Percentiles rank a stretch among this genome's conserved stretches.
Evolutionary conservation across 23 red algal species (phyloP).

Genomic region (Porphyridium purpureum): DNA sequence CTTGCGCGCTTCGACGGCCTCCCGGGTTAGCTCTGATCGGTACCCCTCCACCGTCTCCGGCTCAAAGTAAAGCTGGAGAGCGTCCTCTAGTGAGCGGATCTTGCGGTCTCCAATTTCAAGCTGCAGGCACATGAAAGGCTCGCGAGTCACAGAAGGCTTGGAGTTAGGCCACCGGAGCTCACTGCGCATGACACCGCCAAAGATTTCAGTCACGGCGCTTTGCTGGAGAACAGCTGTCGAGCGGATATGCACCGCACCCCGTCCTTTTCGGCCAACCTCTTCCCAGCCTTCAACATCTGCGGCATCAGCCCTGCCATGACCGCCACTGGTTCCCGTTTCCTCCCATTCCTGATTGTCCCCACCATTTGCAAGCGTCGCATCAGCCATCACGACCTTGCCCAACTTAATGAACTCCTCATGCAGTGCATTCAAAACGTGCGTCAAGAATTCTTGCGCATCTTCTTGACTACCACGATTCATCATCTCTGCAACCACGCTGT

Average conservation of each 20-base stretch:
- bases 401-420: slow-evolving; percentile 78
- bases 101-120: slow-evolving; percentile 43
- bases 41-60: slow-evolving; percentile 44
- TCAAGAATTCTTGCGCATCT: slow-evolving; percentile 88
- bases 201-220: slow-evolving; percentile 37
- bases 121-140: slow-evolving; percentile 69
- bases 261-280: slow-evolving; percentile 47
- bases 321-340: not conserved
- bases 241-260: too few relatives aligned
- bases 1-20: slow-evolving; percentile 29
- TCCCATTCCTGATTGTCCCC: too few relatives aligned
- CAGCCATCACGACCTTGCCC: too few relatives aligned
- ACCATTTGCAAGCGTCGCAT: too few relatives aligned
- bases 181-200: slow-evolving; percentile 52
- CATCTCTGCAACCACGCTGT: not conserved
- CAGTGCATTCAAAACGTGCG: slow-evolving; percentile 49
- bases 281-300: slow-evolving; percentile 37
- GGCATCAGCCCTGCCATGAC: not conserved
- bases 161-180: slow-evolving; percentile 39
- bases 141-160: slow-evolving; percentile 64
- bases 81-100: slow-evolving; percentile 32
- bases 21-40: slow-evolving; percentile 9
- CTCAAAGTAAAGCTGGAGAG: slow-evolving; percentile 60
- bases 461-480: slow-evolving; percentile 48
- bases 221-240: too few relatives aligned